These are phyloP conservation scores for Gnomoniopsis smithogilvyi DNA, from an alignment of 2,329 filamentous ascomycete species.

Conservation along the genomic window DNA sequence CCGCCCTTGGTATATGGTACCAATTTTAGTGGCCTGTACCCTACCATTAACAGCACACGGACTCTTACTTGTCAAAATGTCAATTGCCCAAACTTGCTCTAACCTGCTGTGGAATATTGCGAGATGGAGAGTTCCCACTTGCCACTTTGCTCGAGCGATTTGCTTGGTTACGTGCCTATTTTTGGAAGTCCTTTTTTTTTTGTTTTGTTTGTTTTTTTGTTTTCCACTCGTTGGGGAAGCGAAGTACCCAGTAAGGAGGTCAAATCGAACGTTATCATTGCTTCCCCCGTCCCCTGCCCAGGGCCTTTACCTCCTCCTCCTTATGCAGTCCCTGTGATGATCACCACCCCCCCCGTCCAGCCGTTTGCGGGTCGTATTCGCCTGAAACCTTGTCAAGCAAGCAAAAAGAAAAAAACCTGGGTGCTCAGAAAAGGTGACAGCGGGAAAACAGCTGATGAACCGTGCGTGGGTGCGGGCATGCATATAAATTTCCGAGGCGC, in stretches of 20 bases:
- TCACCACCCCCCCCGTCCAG: not conserved
- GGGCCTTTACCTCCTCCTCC: not conserved
- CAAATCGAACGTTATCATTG: not conserved
- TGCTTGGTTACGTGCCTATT: not conserved
- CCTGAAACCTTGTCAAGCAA: not conserved
- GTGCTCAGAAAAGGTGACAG: not conserved
- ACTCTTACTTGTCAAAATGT: not conserved
- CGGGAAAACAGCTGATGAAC: constrained; percentile 11
- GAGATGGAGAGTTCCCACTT: not conserved
- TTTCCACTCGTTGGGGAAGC: not conserved
- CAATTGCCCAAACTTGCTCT: not conserved
- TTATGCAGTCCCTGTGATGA: not conserved
- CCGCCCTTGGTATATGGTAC: constrained; percentile 7
- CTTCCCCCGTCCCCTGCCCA: not conserved
- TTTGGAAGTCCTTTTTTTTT: not conserved
- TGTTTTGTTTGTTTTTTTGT: not conserved
- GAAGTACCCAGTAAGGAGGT: not conserved
- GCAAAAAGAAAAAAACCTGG: not conserved
- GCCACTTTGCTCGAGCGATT: not conserved
- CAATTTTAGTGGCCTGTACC: constrained; percentile 15
- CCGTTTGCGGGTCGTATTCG: not conserved
- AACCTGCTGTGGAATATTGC: not conserved
- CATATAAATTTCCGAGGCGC: constrained; percentile 17
- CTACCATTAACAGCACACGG: constrained; percentile 16
- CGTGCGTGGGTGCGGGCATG: constrained; percentile 13